Percentiles rank a stretch among this genome's conserved stretches.
Evolutionary conservation across 177 flowering plant genomes (phyloP).

Genomic region (Vitis hybrid): DNA sequence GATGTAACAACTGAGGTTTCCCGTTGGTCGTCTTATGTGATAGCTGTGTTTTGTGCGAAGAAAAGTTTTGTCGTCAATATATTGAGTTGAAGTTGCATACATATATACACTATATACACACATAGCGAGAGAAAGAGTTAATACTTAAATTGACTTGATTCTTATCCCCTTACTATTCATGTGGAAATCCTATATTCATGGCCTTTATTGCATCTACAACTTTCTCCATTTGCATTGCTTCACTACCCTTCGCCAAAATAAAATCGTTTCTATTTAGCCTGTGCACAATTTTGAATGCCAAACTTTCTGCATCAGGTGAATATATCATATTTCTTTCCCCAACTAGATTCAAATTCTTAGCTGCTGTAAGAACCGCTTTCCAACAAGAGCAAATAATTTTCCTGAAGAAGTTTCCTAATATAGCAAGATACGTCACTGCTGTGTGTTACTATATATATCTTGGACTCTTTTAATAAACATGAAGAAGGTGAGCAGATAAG

Average conservation of each 20-base stretch:
- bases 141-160: no score
- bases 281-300: constrained; percentile 17
- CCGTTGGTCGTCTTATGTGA: no score
- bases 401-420: constrained; percentile 20
- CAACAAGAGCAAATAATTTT: constrained; percentile 31
- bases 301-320: constrained; percentile 11
- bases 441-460: no score
- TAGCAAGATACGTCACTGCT: no score
- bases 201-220: constrained; percentile 27
- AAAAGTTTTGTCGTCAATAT: no score
- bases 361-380: constrained; percentile 24
- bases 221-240: constrained; percentile 32
- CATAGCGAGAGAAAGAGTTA: no score
- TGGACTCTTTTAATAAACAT: no score
- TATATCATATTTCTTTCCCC: constrained; percentile 16
- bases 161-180: not conserved
- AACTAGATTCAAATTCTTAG: constrained; percentile 19
- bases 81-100: no score
- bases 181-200: not conserved
- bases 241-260: constrained; percentile 40
- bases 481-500: no score
- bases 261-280: constrained; percentile 20
- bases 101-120: no score
- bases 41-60: no score
- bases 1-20: no score